Evolutionary conservation across 139 green algal genomes (phyloP), one percentile per base, ranked within the genome.

Genomic region (Chlamydomonas sp.): DNA sequence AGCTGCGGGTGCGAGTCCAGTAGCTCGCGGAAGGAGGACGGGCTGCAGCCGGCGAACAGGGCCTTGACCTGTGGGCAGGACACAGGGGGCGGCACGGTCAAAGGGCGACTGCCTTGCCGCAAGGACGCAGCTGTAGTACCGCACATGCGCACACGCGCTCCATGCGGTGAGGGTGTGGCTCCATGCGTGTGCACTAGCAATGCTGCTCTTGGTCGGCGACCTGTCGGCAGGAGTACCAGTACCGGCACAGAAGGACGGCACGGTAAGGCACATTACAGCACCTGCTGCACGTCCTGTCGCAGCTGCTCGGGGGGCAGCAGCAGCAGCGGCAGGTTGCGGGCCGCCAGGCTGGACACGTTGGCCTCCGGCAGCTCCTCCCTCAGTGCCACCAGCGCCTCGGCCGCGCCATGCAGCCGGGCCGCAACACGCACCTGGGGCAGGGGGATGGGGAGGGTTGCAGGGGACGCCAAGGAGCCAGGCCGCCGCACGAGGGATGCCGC

Each of bases 391-490:
- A 90, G 61, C 57, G 15, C 72, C 4, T 77, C 78, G 2, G 86
- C 86, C 1, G 77, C 86, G 17, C 60, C 76, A 63, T 69, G 7
- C 8, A 90, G 61, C 12, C 79, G 79, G 0, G 62, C 67, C 1
- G 86, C 86, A 49, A 90, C 71, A 49, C 86, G 79, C 2, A 75
- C 79, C 78, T 89, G 78, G 5, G 49, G 57, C 78, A 83, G 18
- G 5, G 31, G 49, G 61, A 72, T 6, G 5, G 69, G 15, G 69
- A 16, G 69, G 69, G 14, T 63, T 73, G 2, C 63, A 15, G 9
- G 15, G 49, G 17, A 58, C 79, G 66, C 69, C 69, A 31, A 5
- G 17, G 69, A 20, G 2, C 18, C 17, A 20, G 69, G 16, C 3
- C 3, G 69, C 4, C 2, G 69, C 7, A 20, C 7, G 9, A 4